Conservation (phyloP, 2,329 filamentous ascomycete species). For the Gaeumannomyces tritici region DNA sequence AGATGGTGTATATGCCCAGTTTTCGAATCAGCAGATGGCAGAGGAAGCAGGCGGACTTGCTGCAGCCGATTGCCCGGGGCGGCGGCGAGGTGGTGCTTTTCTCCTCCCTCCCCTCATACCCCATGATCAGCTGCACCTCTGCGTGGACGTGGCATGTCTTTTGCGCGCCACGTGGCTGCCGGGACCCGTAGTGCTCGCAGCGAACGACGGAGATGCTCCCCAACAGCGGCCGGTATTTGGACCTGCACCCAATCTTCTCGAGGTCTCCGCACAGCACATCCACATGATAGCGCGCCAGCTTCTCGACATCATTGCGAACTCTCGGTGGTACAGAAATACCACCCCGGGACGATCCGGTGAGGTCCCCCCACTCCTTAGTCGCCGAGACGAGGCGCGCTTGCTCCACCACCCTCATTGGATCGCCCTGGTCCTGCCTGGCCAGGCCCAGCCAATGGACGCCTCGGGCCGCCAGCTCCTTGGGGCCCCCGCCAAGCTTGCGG, state of each 20-base stretch:
- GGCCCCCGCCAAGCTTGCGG: background rate
- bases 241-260: background rate
- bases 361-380: background rate
- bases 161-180: background rate
- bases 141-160: conserved; percentile 3
- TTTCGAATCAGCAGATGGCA: conserved; percentile 2
- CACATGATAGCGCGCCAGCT: conserved; percentile 4
- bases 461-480: background rate
- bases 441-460: background rate
- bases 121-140: conserved; percentile 4
- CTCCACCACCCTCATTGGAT: background rate
- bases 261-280: conserved; percentile 2
- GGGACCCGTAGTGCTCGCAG: background rate
- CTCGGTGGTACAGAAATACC: background rate
- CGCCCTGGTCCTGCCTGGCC: background rate
- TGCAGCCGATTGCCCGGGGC: conserved; percentile 4
- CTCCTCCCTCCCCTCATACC: background rate
- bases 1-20: conserved; percentile 1
- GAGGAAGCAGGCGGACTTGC: conserved; percentile 5
- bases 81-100: background rate
- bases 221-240: background rate
- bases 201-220: background rate
- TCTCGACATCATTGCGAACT: conserved; percentile 1
- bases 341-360: background rate
- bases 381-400: background rate